phyloP scores from a whole-genome alignment of 768 basidiomycete genomes.

The Rubroboletus pulcherrimus region DNA sequence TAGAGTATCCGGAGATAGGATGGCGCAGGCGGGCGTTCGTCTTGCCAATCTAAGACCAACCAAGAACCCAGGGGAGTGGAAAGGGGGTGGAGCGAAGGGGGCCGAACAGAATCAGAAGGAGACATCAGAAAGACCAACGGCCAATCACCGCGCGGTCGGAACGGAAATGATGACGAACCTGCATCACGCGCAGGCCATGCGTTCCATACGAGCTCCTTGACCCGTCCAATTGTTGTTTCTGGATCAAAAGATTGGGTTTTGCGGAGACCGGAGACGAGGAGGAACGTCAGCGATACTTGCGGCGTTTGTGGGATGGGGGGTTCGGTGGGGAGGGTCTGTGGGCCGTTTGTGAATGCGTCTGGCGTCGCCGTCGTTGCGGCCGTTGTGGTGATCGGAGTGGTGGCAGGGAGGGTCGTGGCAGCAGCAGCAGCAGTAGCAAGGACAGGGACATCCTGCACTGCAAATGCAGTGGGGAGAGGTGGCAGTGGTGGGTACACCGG shows the following conservation, averaged over 20 bases:
- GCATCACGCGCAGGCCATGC: constrained; percentile 56
- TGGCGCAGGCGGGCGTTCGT: constrained; percentile 73
- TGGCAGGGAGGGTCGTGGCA: neutral
- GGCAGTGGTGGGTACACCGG: constrained; percentile 27
- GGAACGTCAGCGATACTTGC: constrained; percentile 64
- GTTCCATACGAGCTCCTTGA: constrained; percentile 83
- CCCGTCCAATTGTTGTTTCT: constrained; percentile 67
- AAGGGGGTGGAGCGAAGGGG: neutral
- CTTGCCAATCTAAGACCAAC: constrained; percentile 60
- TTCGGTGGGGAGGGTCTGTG: constrained; percentile 7
- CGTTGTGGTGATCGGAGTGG: constrained; percentile 4
- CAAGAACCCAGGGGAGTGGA: neutral
- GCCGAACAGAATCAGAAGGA: neutral
- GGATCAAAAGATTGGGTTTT: constrained; percentile 74
- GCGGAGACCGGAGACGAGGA: constrained; percentile 65
- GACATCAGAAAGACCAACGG: neutral
- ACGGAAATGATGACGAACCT: constrained; percentile 38
- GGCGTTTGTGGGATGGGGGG: constrained; percentile 52
- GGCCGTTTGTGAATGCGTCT: neutral
- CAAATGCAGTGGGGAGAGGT: constrained; percentile 14
- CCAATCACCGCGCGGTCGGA: constrained; percentile 12
- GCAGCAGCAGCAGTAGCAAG: neutral
- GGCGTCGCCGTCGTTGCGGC: neutral
- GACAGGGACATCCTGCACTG: neutral
- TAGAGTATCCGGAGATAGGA: constrained; percentile 73